Evolutionary conservation across 2,329 filamentous ascomycete genomes (phyloP), one percentile per base, ranked within the genome.

Genomic region (Aspergillus oerlinghausenensis): DNA sequence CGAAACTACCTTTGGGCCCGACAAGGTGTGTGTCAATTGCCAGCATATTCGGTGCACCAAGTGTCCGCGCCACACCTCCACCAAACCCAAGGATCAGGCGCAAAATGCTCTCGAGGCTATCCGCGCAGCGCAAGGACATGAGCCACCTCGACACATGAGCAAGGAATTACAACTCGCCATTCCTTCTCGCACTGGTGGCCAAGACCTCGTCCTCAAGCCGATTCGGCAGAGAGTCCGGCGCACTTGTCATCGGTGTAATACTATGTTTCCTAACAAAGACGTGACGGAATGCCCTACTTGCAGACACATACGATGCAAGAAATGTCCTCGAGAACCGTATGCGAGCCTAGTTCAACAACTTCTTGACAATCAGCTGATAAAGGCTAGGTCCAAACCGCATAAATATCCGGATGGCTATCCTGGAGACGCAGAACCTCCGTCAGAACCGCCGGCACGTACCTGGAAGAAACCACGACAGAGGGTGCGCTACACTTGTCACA

Each of bases 281-380:
- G 78, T 74, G 58, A 90, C 87, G 58, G 76, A 83, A 69, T 96
- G 92, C 70, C 73, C 79, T 7, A 79, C 79, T 42, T 96, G 92
- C 73, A 76, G 80, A 28, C 92, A 96, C 72, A 72, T 81, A 52
- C 86, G 90, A 54, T 96, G 91, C 77, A 89, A 85, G 42, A 88
- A 88, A 68, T 95, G 91, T 71, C 90, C 89, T 28, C 81, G 90
- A 65, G 86, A 91, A 67, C 90, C 90, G 82, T 91, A 83, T 72
- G 88, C 85, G 53, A 40, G 17, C 25, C 19, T 32, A 28, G 28
- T 3, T 9, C 38, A 51, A 43, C n/a, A 40, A 28, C 14, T 26
- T 38, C 40, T 21, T 14, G 10, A 14, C 14, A 47, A 26, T 11
- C 11, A 40, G 29, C 56, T 52, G 55, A 69, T 54, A 35, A 26